Conservation (phyloP, 768 basidiomycete species). For the Hypsizygus marmoreus region DNA sequence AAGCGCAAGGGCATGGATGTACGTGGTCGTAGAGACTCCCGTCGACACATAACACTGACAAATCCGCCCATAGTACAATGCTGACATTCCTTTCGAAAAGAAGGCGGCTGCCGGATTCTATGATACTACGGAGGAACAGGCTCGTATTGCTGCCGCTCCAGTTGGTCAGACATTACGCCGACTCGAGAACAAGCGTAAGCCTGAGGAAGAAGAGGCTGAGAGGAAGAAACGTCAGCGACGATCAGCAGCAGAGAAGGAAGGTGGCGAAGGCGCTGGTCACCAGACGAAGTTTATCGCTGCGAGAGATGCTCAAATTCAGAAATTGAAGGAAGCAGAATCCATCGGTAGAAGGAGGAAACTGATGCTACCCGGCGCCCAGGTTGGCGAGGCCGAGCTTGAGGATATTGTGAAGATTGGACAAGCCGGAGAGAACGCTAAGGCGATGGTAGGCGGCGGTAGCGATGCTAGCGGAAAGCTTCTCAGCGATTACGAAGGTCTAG, state of each 20-base stretch:
- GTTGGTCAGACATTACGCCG: constrained; percentile 89
- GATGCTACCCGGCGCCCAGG: constrained; percentile 85
- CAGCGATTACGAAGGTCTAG: constrained; percentile 91
- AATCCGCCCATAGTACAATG: constrained; percentile 73
- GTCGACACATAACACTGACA: constrained; percentile 7
- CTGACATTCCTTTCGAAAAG: constrained; percentile 99
- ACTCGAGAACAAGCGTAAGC: constrained; percentile 94
- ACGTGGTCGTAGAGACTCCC: constrained; percentile 29
- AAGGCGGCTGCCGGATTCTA: constrained; percentile 95
- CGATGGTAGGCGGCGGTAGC: constrained; percentile 77
- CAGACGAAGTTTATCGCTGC: constrained; percentile 97
- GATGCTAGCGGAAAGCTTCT: constrained; percentile 85
- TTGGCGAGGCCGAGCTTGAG: constrained; percentile 92
- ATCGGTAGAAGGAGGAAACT: constrained; percentile 87
- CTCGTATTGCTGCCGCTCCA: constrained; percentile 82
- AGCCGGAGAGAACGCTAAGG: constrained; percentile 86
- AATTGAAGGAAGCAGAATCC: constrained; percentile 95
- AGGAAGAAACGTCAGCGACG: constrained; percentile 87
- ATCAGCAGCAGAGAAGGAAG: constrained; percentile 61
- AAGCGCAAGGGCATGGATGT: constrained; percentile 99
- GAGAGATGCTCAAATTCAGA: constrained; percentile 96
- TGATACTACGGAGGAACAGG: constrained; percentile 93
- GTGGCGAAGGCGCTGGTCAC: constrained; percentile 55
- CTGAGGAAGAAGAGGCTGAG: constrained; percentile 92
- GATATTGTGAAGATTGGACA: constrained; percentile 99